Conservation (phyloP, 352 stramenopile species). For the Phytophthora kernoviae region DNA sequence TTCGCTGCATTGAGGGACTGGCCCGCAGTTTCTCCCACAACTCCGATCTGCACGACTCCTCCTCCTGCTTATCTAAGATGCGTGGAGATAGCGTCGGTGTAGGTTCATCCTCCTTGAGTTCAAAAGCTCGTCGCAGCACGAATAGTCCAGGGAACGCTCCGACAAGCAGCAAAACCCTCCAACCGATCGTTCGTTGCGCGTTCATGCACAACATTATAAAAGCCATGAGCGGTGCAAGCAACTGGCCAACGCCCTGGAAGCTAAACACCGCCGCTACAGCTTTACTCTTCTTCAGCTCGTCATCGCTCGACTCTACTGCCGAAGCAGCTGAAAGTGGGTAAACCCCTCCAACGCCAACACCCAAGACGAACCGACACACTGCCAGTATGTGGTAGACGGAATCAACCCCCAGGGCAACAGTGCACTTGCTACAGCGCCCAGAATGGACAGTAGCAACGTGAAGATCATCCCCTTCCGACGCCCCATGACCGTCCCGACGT, state of each 20-base stretch:
- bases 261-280: slow-evolving; percentile 69
- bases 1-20: slow-evolving; percentile 45
- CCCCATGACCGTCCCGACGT: slow-evolving; percentile 71
- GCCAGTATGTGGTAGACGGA: slow-evolving; percentile 72
- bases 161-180: slow-evolving; percentile 58
- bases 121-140: slow-evolving; percentile 57
- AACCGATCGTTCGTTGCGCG: slow-evolving; percentile 39
- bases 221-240: slow-evolving; percentile 61
- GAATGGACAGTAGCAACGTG: slow-evolving; percentile 72
- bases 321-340: slow-evolving; percentile 84
- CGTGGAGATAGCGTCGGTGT: slow-evolving; percentile 13
- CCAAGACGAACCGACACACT: slow-evolving; percentile 71
- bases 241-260: slow-evolving; percentile 66
- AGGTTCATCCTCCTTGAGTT: slow-evolving; percentile 43
- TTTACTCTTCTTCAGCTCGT: slow-evolving; percentile 64
- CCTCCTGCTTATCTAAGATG: slow-evolving; percentile 17
- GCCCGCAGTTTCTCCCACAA: slow-evolving; percentile 39
- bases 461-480: slow-evolving; percentile 78
- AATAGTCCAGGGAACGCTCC: slow-evolving; percentile 64
- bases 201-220: slow-evolving; percentile 62
- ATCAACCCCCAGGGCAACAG: slow-evolving; percentile 59
- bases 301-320: slow-evolving; percentile 52
- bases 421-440: slow-evolving; percentile 58
- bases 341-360: slow-evolving; percentile 79
- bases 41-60: slow-evolving; percentile 25